Evolutionary conservation across 192 early-diverging fungal species (phyloP), one percentile per base, ranked within the genome.

Genomic region (Coemansia asiatica): DNA sequence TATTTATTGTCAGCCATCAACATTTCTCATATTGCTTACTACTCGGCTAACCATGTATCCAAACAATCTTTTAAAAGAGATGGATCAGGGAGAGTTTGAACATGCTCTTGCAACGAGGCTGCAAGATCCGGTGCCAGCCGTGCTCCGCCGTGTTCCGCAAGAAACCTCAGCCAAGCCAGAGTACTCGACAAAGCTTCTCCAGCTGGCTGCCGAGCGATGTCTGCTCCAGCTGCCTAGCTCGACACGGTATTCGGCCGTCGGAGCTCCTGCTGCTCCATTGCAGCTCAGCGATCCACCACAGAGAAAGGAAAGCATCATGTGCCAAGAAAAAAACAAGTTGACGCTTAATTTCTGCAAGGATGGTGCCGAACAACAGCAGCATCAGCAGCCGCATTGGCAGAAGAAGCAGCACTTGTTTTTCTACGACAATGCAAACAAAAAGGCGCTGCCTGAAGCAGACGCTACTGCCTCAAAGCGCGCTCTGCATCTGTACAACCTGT

Each of bases 61-160:
- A 46, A 61, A 51, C 25, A 10, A 23, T 15, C 18, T 62, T n/a
- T 50, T 76, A 22, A 61, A 68, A 21, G 51, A 40, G 19, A 29
- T 71, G 29, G 69, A 60, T 55, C 51, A 58, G 25, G 21, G 18
- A n/a, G 61, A 60, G 21, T 47, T 81, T 26, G 78, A 81, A 60
- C 66, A 25, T 50, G 48, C 69, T 12, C 63, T 81, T 33, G 63
- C 56, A 1, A 56, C 63, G 25, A 49, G 55, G 6, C 57, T 75
- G 27, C 36, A 46, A 16, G 66, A 81, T 48, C 50, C 69, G 6
- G 74, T 69, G 9, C 78, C 78, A 6, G 35, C 36, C 2, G 78
- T 50, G 18, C 35, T 75, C 54, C 68, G 61, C 36, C 44, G 19
- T 8, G 36, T 29, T 16, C 27, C 27, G 9, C 53, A 55, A 9